These are phyloP conservation scores for Puya raimondii DNA, from an alignment of 176 grass and related monocot species.

Conservation along the genomic window DNA sequence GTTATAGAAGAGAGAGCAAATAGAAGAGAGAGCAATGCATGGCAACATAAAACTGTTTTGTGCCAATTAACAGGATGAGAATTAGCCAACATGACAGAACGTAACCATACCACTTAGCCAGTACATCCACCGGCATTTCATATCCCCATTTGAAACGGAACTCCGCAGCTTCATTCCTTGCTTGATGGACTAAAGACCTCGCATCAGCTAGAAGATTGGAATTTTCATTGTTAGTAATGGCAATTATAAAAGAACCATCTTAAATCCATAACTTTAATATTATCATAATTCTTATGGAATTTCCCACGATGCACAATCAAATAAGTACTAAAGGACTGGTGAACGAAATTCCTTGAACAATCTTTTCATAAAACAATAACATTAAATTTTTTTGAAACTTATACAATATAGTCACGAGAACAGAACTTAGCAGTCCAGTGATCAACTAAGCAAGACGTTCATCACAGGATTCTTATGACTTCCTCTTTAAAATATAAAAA, in stretches of 20 bases:
- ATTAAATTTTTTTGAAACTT: no score
- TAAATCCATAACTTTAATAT: not conserved
- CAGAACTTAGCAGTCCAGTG: no score
- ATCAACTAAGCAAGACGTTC: no score
- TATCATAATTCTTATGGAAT: no score
- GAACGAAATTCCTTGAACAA: no score
- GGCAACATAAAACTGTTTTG: not conserved
- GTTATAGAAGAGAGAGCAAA: not conserved
- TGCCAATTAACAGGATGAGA: not conserved
- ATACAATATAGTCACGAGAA: no score
- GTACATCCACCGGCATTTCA: conserved; percentile 91
- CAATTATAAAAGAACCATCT: not conserved
- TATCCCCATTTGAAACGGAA: conserved; percentile 99
- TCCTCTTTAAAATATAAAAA: no score
- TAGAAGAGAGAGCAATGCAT: not conserved
- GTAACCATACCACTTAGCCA: conserved; percentile 70
- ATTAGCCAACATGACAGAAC: not conserved
- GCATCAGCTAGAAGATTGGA: conserved; percentile 63
- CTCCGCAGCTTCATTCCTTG: conserved; percentile 95
- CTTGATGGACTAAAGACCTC: conserved; percentile 95
- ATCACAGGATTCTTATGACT: no score
- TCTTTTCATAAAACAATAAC: no score
- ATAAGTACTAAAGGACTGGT: no score
- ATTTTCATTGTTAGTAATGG: not conserved
- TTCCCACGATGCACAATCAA: no score